Conservation (phyloP, 305 asterid genomes). For the Fraxinus nigra region DNA sequence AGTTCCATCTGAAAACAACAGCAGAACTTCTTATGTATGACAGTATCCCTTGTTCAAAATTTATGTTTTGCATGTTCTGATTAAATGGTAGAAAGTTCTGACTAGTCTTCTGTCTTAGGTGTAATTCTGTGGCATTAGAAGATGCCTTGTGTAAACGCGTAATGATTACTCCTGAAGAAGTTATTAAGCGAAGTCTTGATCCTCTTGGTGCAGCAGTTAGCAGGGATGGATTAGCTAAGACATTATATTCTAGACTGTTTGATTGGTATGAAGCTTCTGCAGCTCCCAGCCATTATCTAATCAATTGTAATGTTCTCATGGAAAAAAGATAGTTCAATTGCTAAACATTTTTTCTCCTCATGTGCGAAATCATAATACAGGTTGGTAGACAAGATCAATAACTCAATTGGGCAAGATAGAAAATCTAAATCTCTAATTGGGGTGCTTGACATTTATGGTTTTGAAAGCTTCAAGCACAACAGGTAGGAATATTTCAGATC, state of each 20-base stretch:
- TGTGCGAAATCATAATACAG: constrained; percentile 41
- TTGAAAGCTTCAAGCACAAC: constrained; percentile 96
- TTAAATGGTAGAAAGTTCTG: constrained; percentile 27
- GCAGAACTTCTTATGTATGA: constrained; percentile 88
- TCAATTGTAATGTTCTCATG: constrained; percentile 17
- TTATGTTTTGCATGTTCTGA: constrained; percentile 30
- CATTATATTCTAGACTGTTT: constrained; percentile 87
- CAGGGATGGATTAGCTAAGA: constrained; percentile 96
- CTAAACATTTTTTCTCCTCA: constrained; percentile 14
- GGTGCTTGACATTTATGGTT: constrained; percentile 96
- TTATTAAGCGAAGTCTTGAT: constrained; percentile 96
- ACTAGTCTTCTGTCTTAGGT: constrained; percentile 52
- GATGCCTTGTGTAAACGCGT: constrained; percentile 98
- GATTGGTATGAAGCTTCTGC: constrained; percentile 67
- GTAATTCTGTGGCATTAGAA: constrained; percentile 80
- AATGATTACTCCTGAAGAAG: constrained; percentile 99
- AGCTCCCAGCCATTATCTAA: constrained; percentile 21
- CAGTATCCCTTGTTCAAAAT: constrained; percentile 29
- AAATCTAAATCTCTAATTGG: constrained; percentile 81
- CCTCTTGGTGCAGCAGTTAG: constrained; percentile 90
- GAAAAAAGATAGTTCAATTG: constrained; percentile 13
- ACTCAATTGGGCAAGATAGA: constrained; percentile 90
- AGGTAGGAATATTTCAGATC: constrained; percentile 50
- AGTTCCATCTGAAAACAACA: constrained; percentile 80
- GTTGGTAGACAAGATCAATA: constrained; percentile 95